Evolutionary conservation across 352 stramenopile genomes (phyloP).

Genomic region (Pythium guiyangense): DNA sequence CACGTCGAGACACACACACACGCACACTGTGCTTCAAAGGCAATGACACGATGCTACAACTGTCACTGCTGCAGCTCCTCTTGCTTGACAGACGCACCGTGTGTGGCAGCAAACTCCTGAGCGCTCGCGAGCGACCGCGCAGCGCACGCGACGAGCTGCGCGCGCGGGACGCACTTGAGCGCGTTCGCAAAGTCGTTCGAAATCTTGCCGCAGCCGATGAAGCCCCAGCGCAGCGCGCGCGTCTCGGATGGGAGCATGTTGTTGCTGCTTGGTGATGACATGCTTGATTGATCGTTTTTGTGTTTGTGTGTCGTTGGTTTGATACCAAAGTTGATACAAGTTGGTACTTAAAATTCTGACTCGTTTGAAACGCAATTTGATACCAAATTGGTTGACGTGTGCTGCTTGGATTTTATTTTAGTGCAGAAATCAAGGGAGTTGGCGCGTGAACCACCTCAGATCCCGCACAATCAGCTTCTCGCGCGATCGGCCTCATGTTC

Average conservation of each 20-base stretch:
- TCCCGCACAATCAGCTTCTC: too few relatives aligned
- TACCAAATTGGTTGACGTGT: too few relatives aligned
- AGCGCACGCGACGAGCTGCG: constrained; percentile 34
- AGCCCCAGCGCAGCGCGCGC: constrained; percentile 30
- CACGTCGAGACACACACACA: background rate
- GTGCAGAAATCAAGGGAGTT: too few relatives aligned
- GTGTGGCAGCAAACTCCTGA: constrained; percentile 27
- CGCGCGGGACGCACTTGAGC: constrained; percentile 24
- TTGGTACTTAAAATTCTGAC: too few relatives aligned
- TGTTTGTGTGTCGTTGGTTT: too few relatives aligned
- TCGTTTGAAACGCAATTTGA: too few relatives aligned
- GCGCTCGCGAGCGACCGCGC: constrained; percentile 31
- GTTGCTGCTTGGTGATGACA: background rate
- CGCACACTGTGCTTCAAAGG: background rate
- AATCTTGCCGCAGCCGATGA: constrained; percentile 53
- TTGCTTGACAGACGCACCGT: constrained; percentile 13
- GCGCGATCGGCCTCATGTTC: too few relatives aligned
- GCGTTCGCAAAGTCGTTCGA: constrained; percentile 40
- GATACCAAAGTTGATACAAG: too few relatives aligned
- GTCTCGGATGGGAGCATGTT: background rate
- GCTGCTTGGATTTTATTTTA: too few relatives aligned
- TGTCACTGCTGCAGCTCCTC: too few relatives aligned
- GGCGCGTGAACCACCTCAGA: too few relatives aligned
- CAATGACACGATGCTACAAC: background rate
- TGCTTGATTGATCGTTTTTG: too few relatives aligned